phyloP scores from a whole-genome alignment of 2,329 filamentous ascomycete species.

The Calonectria honghensis region DNA sequence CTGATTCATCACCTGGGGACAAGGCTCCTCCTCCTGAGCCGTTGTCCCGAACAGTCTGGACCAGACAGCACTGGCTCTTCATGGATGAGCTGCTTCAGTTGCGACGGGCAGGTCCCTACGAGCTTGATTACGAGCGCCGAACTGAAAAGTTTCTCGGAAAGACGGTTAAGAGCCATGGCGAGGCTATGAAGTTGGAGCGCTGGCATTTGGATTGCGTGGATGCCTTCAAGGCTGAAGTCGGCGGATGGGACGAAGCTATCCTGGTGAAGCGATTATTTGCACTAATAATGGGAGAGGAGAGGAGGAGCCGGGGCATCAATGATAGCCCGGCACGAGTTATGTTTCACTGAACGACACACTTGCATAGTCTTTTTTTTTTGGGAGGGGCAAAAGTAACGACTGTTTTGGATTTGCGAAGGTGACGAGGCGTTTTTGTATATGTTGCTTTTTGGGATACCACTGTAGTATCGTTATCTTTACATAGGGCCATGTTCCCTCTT shows the following conservation, averaged over 20 bases:
- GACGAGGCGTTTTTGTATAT: slow-evolving; percentile 47
- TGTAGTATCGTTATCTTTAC: slow-evolving; percentile 42
- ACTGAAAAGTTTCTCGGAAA: slow-evolving; percentile 67
- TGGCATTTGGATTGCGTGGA: slow-evolving; percentile 77
- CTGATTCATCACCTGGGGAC: slow-evolving; percentile 53
- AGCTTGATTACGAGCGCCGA: slow-evolving; percentile 52
- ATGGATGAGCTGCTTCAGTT: slow-evolving; percentile 71
- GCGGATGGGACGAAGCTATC: slow-evolving; percentile 69
- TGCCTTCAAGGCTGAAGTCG: slow-evolving; percentile 69
- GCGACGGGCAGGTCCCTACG: slow-evolving; percentile 65
- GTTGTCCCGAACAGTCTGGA: slow-evolving; percentile 68
- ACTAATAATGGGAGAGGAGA: slow-evolving; percentile 70
- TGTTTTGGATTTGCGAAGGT: slow-evolving; percentile 46
- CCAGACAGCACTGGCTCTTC: slow-evolving; percentile 71
- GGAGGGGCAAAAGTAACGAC: slow-evolving; percentile 35
- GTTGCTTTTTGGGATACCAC: slow-evolving; percentile 52
- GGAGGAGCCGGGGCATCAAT: slow-evolving; percentile 47
- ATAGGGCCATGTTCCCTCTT: slow-evolving; percentile 33
- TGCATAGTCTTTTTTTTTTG: slow-evolving; percentile 30
- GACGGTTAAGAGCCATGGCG: slow-evolving; percentile 67
- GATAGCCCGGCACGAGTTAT: slow-evolving; percentile 51
- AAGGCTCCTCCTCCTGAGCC: slow-evolving; percentile 45
- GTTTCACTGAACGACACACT: slow-evolving; percentile 56
- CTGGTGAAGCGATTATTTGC: slow-evolving; percentile 73
- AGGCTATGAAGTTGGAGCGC: slow-evolving; percentile 68